Evolutionary conservation across 139 green algal genomes (phyloP), one percentile per base, ranked within the genome.

Genomic region (Axilococcus clingmanii): DNA sequence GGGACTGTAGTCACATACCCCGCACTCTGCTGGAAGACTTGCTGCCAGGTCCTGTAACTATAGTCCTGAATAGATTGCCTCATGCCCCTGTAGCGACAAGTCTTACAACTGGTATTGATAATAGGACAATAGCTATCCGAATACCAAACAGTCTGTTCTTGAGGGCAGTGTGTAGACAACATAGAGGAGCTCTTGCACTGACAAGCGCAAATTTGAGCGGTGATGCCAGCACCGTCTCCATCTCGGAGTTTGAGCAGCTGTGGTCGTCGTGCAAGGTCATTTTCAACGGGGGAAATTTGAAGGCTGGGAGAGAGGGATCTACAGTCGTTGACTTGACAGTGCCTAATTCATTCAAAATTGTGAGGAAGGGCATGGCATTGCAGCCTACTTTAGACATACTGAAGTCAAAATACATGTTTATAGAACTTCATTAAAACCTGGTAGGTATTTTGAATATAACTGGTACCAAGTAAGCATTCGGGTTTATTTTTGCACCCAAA

Each of bases 161-260:
- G 14, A 38, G 68, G 2, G 57, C 61, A 8, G 55, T 88, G 9
- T 75, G 58, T 41, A 40, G 54, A 2, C 22, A 46, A 22, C 54
- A 56, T 44, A 61, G 53, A 14, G 57, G 41, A 17, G 64, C 81
- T 7, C 33, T 90, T 30, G 81, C 72, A 12, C 52, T 91, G 7
- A 87, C 82, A 2, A 76, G 54, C 30, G 82, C 82, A 34, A 91
- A 88, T 52, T 7, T 63, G 14, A 81, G 67, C 41, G 78, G 81
- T 14, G 47, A 25, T 17, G 14, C 37, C 25, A 79, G 60, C 55
- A 64, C 55, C 30, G 2, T 76, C 16, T 15, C 30, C 16, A 51
- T 76, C 2, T 19, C 28, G 3, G 72, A 89, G 34, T 87, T 89
- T 43, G 6, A 41, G 42, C 36, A 46, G 17, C 59, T 90, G 43